Evolutionary conservation across 345 rosid genomes (phyloP), one percentile per base, ranked within the genome.

Genomic region (Camelina laxa): DNA sequence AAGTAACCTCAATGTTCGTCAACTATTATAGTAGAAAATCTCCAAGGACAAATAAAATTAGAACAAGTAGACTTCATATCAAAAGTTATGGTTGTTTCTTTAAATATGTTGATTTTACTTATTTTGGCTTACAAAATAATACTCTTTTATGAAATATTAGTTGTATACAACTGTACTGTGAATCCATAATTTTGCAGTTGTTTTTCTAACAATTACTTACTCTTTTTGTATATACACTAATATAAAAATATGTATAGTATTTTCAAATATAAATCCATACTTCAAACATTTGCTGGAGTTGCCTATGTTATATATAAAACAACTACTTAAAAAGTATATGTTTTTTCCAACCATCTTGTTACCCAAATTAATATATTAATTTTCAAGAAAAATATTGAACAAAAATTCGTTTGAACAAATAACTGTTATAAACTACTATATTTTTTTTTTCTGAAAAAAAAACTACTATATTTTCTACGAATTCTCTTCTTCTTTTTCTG

Each of bases 21-120:
- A 15, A 19, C 72, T 24, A 47, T 38, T 77, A 77, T 77, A 72
- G 80, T 71, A 77, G 58, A 10, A 65, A 49, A 77, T 77, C 72
- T 70, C 20, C 67, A 20, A 30, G 33, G 57, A 41, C 47, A 1
- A 55, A 35, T 31, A 42, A 42, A 75, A 67, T 38, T 17, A 67
- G 13, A 59, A 54, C 59, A 17, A 70, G 39, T 65, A 5, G 62
- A 65, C 31, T 57, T 65, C 56, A 71, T 58, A 65, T 63, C 45
- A 7, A 27, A 21, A 51, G 12, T 75, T 54, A 35, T 62, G 48
- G 45, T 70, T 64, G 38, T 70, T 65, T 63, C 80, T 64, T 75
- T 56, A 64, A 49, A 9, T 39, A 55, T 70, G 9, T 57, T 56
- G 48, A 54, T 62, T 69, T 45, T 61, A 54, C 64, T 69, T 30